Evolutionary conservation across 352 stramenopile genomes (phyloP), one percentile per base, ranked within the genome.

Genomic region (Globisporangium paroecandrum): DNA sequence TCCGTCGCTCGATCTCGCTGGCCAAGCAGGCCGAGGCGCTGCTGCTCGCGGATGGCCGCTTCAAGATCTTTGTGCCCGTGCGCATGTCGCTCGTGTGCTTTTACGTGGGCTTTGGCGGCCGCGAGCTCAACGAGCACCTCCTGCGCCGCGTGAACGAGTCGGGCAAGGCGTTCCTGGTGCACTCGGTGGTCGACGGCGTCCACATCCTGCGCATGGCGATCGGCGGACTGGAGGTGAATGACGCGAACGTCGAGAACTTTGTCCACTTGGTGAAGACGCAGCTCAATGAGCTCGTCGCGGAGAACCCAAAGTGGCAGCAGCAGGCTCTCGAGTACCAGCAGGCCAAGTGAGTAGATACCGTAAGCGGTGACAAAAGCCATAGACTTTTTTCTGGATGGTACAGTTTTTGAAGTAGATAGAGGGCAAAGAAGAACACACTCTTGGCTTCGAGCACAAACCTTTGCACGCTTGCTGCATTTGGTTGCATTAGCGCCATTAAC

Each of bases 11-110:
- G 6, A 76, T 88, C 58, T 64, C 51, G 12, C 71, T 89, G 4
- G 67, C 82, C 25, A 78, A 87, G 62, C 67, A 77, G 20, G 72
- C 83, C 32, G 77, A 86, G 65, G 34, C 69, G 1, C 59, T 82
- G 10, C 64, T 93, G 34, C 38, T 69, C 20, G 70, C 65, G 43
- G 79, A 89, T 59, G 72, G 66, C 0, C 75, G 78, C n/a, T 89
- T 91, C 69, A 69, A 78, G 60, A 71, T 89, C 27, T 83, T 83
- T 49, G 76, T 78, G 54, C 69, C 72, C 2, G 70, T 73, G 62
- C 78, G 75, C 53, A 84, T 90, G 78, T 69, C 70, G 24, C 77
- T 91, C 25, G 81, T 91, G 67, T 89, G 81, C 66, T 91, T 91
- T 59, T 75, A 79, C 58, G 69, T 87, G 36, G 71, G 72, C 8